phyloP scores from a whole-genome alignment of 345 rosid species.

The Populus deltoides region DNA sequence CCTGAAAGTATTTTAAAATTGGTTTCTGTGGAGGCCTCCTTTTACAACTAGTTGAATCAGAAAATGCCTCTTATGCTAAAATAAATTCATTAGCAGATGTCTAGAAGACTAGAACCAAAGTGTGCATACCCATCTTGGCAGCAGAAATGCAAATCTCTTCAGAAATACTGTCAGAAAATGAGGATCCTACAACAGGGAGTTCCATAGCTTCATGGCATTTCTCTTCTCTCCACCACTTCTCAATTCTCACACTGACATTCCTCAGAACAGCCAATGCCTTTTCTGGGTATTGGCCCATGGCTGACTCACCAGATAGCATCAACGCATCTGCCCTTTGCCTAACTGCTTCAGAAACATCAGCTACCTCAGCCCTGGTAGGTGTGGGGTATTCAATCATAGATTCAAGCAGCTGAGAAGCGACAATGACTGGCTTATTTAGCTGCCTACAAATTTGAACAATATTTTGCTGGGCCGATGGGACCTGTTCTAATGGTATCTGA shows the following conservation, averaged over 20 bases:
- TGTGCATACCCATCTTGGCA: slow-evolving; percentile 88
- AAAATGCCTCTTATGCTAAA: background rate
- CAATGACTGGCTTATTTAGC: slow-evolving; percentile 91
- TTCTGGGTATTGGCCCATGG: slow-evolving; percentile 99
- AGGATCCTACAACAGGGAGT: slow-evolving; percentile 63
- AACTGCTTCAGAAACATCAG: slow-evolving; percentile 97
- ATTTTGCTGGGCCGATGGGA: slow-evolving; percentile 89
- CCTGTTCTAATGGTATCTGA: slow-evolving; percentile 98
- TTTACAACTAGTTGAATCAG: background rate
- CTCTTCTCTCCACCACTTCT: slow-evolving; percentile 99
- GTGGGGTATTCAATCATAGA: slow-evolving; percentile 99
- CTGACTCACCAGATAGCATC: slow-evolving; percentile 99
- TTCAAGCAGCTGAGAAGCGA: slow-evolving; percentile 93
- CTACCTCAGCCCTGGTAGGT: slow-evolving; percentile 99
- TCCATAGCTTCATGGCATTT: slow-evolving; percentile 74
- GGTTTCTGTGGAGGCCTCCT: background rate
- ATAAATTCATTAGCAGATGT: background rate
- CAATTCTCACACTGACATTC: slow-evolving; percentile 89
- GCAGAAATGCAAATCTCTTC: slow-evolving; percentile 98
- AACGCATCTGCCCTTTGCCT: slow-evolving; percentile 96
- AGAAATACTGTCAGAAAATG: slow-evolving; percentile 72
- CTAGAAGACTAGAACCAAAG: background rate
- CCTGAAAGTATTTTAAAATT: background rate
- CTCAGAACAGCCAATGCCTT: slow-evolving; percentile 91
- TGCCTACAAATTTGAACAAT: slow-evolving; percentile 84